These are phyloP conservation scores for Ligustrum vulgare DNA, from an alignment of 257 asterid genomes.

Conservation along the genomic window DNA sequence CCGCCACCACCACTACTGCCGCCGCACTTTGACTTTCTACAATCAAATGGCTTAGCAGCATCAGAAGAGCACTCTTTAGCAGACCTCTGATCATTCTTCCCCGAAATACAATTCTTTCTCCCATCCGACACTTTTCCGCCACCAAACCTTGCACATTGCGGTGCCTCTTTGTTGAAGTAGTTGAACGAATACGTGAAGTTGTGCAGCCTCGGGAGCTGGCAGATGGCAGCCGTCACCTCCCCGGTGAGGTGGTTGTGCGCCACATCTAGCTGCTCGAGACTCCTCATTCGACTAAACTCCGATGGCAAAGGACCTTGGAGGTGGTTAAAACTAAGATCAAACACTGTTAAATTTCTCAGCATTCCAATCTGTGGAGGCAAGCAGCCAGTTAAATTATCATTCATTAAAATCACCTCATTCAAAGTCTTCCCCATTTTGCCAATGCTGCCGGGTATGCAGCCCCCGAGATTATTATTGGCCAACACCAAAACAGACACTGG, in stretches of 20 bases:
- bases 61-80: conserved; percentile 32
- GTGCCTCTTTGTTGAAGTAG: conserved; percentile 48
- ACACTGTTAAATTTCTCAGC: conserved; percentile 47
- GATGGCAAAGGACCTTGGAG: conserved; percentile 47
- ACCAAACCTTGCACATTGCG: conserved; percentile 41
- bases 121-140: conserved; percentile 32
- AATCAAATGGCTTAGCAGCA: conserved; percentile 32
- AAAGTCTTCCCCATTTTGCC: conserved; percentile 50
- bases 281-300: conserved; percentile 43
- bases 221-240: conserved; percentile 41
- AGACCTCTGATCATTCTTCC: conserved; percentile 28
- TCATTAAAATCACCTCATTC: conserved; percentile 52
- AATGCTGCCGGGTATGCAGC: conserved; percentile 55
- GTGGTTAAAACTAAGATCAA: conserved; percentile 49
- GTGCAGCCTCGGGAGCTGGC: conserved; percentile 54
- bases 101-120: conserved; percentile 36
- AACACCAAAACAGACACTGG: conserved; percentile 50
- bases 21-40: conserved; percentile 31
- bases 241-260: conserved; percentile 51
- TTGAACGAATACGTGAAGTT: conserved; percentile 50
- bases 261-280: conserved; percentile 47
- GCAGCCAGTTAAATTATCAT: conserved; percentile 52
- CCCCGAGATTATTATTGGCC: conserved; percentile 55
- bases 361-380: conserved; percentile 52
- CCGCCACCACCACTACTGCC: background rate